Conservation (phyloP, 2,329 filamentous ascomycete genomes). For the Penicillium sclerotiorum region DNA sequence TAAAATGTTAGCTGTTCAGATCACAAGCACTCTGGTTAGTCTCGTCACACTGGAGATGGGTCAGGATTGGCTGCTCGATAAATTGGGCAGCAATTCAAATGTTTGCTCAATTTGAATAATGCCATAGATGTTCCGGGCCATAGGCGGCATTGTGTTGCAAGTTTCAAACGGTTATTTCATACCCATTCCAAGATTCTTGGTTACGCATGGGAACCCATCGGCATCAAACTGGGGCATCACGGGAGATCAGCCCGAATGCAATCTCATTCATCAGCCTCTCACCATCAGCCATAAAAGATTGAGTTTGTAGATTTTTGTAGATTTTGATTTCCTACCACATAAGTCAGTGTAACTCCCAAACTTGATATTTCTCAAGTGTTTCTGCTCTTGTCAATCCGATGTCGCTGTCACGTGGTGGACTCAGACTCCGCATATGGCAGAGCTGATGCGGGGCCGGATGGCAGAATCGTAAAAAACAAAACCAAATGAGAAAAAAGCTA, state of each 20-base stretch:
- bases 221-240: not conserved
- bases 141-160: no score
- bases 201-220: not conserved
- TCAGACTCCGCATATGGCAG: not conserved
- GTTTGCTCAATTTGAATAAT: no score
- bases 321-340: no score
- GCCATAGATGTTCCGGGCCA: no score
- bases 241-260: not conserved
- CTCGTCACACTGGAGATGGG: constrained; percentile 24
- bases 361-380: no score
- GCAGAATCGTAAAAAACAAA: not conserved
- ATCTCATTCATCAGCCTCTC: not conserved
- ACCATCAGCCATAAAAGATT: not conserved
- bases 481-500: not conserved
- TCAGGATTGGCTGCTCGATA: constrained; percentile 4
- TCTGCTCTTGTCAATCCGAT: not conserved
- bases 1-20: no score
- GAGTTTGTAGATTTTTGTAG: no score
- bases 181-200: no score
- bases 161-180: no score
- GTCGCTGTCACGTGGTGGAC: not conserved
- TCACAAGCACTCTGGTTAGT: constrained; percentile 22
- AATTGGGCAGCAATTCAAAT: constrained; percentile 7
- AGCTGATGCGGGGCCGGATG: not conserved
- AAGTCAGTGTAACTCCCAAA: no score